These are phyloP conservation scores for Annona cherimola DNA, from an alignment of 164 flowering plant species.

Conservation along the genomic window DNA sequence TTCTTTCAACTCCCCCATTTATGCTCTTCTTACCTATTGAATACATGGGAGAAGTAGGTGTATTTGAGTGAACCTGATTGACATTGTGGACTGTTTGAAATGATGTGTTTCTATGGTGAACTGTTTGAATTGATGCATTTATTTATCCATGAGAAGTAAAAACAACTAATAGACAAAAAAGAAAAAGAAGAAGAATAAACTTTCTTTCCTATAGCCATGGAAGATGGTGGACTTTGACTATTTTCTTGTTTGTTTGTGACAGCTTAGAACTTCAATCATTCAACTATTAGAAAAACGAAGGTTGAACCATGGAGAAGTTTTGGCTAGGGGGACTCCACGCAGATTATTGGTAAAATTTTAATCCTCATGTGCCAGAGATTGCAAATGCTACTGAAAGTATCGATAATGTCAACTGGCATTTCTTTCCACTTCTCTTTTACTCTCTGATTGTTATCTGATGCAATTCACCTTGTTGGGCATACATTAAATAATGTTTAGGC, in stretches of 20 bases:
- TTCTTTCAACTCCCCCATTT: background rate
- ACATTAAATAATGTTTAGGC: too few relatives aligned
- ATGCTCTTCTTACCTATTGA: background rate
- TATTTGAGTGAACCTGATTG: background rate
- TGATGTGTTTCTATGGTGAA: background rate
- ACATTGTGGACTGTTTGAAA: background rate
- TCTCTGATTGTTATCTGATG: too few relatives aligned
- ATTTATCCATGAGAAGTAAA: background rate
- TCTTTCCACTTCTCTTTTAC: background rate
- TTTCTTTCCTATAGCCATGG: background rate
- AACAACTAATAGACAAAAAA: too few relatives aligned
- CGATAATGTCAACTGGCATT: background rate
- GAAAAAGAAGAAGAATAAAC: background rate
- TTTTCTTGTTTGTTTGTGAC: constrained; percentile 22
- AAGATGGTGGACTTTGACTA: background rate
- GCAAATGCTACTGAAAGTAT: background rate
- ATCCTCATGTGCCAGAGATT: background rate
- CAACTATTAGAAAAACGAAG: constrained; percentile 68
- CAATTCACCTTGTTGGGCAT: too few relatives aligned
- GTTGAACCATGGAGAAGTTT: constrained; percentile 63
- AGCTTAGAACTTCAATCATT: constrained; percentile 62
- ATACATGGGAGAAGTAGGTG: background rate
- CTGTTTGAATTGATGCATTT: background rate
- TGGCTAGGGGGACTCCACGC: constrained; percentile 84
- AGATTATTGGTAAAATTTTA: constrained; percentile 65